These are phyloP conservation scores for Aegilops bicornis DNA, from an alignment of 176 grass and related monocot species.

Conservation along the genomic window DNA sequence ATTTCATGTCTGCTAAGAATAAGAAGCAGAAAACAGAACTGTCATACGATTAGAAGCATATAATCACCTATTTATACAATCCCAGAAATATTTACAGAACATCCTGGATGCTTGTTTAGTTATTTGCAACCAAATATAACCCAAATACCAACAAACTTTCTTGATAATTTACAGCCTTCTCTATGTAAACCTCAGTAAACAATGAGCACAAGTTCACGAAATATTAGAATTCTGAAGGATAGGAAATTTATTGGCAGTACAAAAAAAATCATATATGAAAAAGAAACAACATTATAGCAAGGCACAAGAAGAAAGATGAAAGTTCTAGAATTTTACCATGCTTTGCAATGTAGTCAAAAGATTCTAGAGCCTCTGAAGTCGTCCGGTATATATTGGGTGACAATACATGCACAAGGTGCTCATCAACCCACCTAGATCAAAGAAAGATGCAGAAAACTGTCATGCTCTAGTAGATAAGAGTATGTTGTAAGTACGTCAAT, in stretches of 20 bases:
- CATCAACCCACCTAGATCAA: constrained; percentile 86
- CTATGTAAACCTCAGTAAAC: neutral
- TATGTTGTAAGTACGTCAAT: neutral
- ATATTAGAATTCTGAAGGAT: neutral
- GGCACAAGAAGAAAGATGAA: neutral
- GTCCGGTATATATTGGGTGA: constrained; percentile 97
- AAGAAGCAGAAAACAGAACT: neutral
- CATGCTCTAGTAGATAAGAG: neutral
- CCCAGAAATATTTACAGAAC: no score
- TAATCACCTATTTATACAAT: no score
- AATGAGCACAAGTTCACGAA: neutral
- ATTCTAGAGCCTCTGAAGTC: constrained; percentile 86
- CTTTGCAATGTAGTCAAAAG: constrained; percentile 96
- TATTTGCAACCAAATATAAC: neutral
- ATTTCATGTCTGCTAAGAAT: neutral
- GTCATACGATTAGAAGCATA: no score
- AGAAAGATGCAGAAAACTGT: neutral
- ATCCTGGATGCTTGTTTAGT: neutral
- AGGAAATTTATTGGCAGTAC: neutral
- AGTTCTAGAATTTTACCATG: constrained; percentile 44
- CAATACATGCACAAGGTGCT: constrained; percentile 83
- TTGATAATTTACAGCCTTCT: neutral
- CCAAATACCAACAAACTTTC: neutral
- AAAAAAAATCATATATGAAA: neutral
- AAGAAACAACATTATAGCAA: neutral